These are phyloP conservation scores for Puccinellia tenuiflora DNA, from an alignment of 176 grass and related monocot genomes.

Conservation along the genomic window DNA sequence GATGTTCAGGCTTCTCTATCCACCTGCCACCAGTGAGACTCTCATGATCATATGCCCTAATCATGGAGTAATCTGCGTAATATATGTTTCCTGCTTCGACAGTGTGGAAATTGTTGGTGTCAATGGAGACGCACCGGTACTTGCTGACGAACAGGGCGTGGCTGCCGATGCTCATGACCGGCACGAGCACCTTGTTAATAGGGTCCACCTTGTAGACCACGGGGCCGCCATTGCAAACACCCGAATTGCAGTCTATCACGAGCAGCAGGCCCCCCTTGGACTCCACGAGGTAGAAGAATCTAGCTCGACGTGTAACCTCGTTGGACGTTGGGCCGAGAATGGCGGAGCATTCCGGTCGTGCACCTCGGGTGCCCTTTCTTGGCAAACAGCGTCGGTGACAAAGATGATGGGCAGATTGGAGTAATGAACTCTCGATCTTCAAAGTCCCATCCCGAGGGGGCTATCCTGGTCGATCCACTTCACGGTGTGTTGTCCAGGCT, in stretches of 20 bases:
- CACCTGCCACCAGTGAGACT: not conserved
- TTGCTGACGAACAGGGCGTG: not conserved
- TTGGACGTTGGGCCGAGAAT: not conserved
- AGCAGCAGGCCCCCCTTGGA: not conserved
- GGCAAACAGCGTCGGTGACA: not conserved
- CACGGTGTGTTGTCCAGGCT: no score
- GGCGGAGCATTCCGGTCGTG: not conserved
- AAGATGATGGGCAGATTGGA: not conserved
- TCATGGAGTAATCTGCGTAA: not conserved
- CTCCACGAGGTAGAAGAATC: not conserved
- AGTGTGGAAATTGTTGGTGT: not conserved
- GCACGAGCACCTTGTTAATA: not conserved
- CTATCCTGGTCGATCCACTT: not conserved
- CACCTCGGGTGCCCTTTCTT: not conserved
- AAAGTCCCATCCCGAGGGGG: not conserved
- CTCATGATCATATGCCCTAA: no score
- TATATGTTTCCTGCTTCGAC: not conserved
- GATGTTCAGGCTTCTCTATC: not conserved
- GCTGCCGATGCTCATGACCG: not conserved
- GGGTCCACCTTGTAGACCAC: not conserved
- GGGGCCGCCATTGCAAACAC: not conserved
- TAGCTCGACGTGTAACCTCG: not conserved
- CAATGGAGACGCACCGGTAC: not conserved
- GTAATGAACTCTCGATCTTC: no score
- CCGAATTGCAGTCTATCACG: not conserved